Conservation (phyloP, 78 protist genomes). For the Dictyostelium capitatum region DNA sequence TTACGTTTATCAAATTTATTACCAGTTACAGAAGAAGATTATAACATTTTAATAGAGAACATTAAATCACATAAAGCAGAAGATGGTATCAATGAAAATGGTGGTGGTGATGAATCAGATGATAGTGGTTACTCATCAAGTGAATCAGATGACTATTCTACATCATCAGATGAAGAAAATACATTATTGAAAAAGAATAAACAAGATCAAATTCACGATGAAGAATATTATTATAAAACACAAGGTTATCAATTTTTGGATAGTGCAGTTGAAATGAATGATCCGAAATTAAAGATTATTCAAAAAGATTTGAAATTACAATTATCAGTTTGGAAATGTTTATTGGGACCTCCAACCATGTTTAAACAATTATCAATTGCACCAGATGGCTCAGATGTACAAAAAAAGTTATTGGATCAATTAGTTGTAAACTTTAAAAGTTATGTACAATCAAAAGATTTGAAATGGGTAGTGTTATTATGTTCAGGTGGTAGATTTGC, state of each 20-base stretch:
- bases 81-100: neutral
- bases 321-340: slow-evolving; percentile 44
- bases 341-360: slow-evolving; percentile 17
- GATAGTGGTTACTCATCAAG: neutral
- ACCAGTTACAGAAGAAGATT: slow-evolving; percentile 61
- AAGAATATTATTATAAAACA: slow-evolving; percentile 19
- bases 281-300: slow-evolving; percentile 45
- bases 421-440: slow-evolving; percentile 6
- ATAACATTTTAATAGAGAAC: slow-evolving; percentile 6
- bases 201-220: neutral
- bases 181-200: neutral
- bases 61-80: neutral
- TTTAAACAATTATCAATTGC: neutral
- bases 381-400: neutral
- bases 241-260: slow-evolving; percentile 38
- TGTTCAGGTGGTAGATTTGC: slow-evolving; percentile 80
- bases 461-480: slow-evolving; percentile 31
- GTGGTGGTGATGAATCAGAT: neutral
- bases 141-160: neutral
- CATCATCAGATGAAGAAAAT: neutral
- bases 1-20: slow-evolving; percentile 23
- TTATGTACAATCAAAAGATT: neutral
- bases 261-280: slow-evolving; percentile 8
- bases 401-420: neutral
- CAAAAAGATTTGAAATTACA: slow-evolving; percentile 42